These are phyloP conservation scores for Conringia planisiliqua DNA, from an alignment of 345 rosid genomes.

Conservation along the genomic window DNA sequence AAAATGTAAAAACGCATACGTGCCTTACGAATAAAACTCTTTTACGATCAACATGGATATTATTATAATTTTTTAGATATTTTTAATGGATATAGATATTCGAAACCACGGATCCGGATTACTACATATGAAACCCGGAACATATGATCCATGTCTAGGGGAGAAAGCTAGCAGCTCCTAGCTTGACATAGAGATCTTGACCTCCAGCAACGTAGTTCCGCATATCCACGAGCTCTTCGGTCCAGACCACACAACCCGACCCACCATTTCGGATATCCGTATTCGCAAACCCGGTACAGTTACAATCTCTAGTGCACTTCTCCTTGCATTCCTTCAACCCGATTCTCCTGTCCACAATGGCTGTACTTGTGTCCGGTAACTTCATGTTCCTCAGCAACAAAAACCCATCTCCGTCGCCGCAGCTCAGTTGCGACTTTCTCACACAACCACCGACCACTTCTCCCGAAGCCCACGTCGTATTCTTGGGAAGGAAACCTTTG, in stretches of 20 bases:
- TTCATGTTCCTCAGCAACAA: constrained; percentile 48
- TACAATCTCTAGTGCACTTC: constrained; percentile 37
- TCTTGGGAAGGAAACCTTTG: constrained; percentile 54
- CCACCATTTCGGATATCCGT: constrained; percentile 35
- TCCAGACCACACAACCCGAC: constrained; percentile 50
- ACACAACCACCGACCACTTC: constrained; percentile 52
- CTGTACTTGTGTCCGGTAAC: constrained; percentile 45
- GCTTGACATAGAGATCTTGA: constrained; percentile 55
- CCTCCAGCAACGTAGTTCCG: constrained; percentile 37
- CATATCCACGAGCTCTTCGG: constrained; percentile 37
- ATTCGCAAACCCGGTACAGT: constrained; percentile 42
- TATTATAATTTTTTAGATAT: neutral
- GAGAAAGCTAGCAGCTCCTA: constrained; percentile 43
- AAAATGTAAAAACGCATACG: no score
- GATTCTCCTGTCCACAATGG: constrained; percentile 37
- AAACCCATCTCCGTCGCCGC: constrained; percentile 50
- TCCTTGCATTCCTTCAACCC: constrained; percentile 33
- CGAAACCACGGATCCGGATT: neutral
- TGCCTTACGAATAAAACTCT: no score
- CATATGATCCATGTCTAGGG: neutral
- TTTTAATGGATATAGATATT: neutral
- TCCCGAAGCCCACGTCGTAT: constrained; percentile 44
- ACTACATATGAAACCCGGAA: neutral
- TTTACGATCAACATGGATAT: neutral
- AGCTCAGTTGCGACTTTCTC: constrained; percentile 44